phyloP scores from a whole-genome alignment of 192 early-diverging fungal species.

The Mycoemilia scoparia region DNA sequence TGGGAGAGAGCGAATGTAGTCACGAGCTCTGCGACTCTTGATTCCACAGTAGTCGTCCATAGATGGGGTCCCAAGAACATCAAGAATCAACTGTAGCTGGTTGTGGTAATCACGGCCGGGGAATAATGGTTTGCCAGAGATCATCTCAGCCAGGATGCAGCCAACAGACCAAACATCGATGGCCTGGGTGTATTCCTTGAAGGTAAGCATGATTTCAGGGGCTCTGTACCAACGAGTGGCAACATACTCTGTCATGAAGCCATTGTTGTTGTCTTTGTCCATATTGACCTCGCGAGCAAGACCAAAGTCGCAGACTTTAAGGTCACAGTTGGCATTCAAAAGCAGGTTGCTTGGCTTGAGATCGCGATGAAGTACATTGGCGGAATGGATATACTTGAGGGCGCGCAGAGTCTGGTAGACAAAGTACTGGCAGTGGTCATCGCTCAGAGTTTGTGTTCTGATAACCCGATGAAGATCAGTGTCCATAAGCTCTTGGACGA shows the following conservation, averaged over 20 bases:
- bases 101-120: slow-evolving; percentile 84
- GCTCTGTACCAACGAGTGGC: slow-evolving; percentile 91
- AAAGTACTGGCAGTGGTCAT: slow-evolving; percentile 83
- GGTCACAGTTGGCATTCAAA: slow-evolving; percentile 95
- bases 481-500: slow-evolving; percentile 66
- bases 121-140: slow-evolving; percentile 62
- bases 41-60: slow-evolving; percentile 69
- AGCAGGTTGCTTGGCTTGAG: slow-evolving; percentile 92
- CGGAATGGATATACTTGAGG: slow-evolving; percentile 85
- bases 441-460: slow-evolving; percentile 61
- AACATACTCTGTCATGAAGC: slow-evolving; percentile 93
- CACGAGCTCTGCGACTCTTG: slow-evolving; percentile 66
- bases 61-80: slow-evolving; percentile 92
- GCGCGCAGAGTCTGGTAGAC: slow-evolving; percentile 76
- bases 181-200: slow-evolving; percentile 96
- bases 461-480: slow-evolving; percentile 83
- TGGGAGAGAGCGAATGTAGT: slow-evolving; percentile 77
- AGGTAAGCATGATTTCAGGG: slow-evolving; percentile 91
- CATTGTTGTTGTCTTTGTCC: slow-evolving; percentile 56
- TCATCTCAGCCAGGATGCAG: slow-evolving; percentile 73
- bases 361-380: slow-evolving; percentile 87
- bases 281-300: slow-evolving; percentile 80
- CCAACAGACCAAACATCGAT: slow-evolving; percentile 89
- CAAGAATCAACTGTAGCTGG: slow-evolving; percentile 88
- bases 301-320: slow-evolving; percentile 99